Evolutionary conservation across 2,329 filamentous ascomycete species (phyloP).

Genomic region (Fusarium illudens): DNA sequence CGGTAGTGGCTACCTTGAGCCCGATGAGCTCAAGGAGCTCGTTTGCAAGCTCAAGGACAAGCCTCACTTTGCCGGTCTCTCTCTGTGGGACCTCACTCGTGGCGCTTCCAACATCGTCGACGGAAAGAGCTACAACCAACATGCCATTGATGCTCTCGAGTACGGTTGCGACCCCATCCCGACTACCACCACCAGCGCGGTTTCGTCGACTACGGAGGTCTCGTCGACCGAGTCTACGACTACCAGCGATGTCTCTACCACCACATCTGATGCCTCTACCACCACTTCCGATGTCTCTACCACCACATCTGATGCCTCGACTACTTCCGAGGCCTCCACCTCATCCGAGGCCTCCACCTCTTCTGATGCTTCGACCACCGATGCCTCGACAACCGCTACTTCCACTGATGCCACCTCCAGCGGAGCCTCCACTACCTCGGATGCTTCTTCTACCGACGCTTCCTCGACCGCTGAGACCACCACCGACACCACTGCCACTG

Average conservation of each 20-base stretch:
- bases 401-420: slow-evolving; percentile 5
- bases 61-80: slow-evolving; percentile 55
- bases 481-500: slow-evolving; percentile 23
- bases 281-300: slow-evolving; percentile 8
- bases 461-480: slow-evolving; percentile 17
- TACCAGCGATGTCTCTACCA: slow-evolving; percentile 17
- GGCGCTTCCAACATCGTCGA: slow-evolving; percentile 44
- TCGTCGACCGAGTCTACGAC: slow-evolving; percentile 14
- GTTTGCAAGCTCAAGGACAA: slow-evolving; percentile 51
- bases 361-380: slow-evolving; percentile 18
- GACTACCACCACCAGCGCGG: slow-evolving; percentile 33
- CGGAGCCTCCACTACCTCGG: neutral
- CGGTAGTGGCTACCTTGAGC: slow-evolving; percentile 48
- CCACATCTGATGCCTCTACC: neutral
- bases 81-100: slow-evolving; percentile 55
- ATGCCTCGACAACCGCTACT: slow-evolving; percentile 3
- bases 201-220: slow-evolving; percentile 15
- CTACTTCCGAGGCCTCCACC: neutral
- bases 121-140: slow-evolving; percentile 50
- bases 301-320: slow-evolving; percentile 1
- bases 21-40: slow-evolving; percentile 46
- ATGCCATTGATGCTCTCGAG: slow-evolving; percentile 49
- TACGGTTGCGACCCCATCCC: slow-evolving; percentile 48
- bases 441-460: neutral
- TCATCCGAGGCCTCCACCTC: neutral